Percentiles rank a stretch among this genome's conserved stretches.
Evolutionary conservation across 2,329 filamentous ascomycete species (phyloP).

Genomic region (Cladosporium sp.): DNA sequence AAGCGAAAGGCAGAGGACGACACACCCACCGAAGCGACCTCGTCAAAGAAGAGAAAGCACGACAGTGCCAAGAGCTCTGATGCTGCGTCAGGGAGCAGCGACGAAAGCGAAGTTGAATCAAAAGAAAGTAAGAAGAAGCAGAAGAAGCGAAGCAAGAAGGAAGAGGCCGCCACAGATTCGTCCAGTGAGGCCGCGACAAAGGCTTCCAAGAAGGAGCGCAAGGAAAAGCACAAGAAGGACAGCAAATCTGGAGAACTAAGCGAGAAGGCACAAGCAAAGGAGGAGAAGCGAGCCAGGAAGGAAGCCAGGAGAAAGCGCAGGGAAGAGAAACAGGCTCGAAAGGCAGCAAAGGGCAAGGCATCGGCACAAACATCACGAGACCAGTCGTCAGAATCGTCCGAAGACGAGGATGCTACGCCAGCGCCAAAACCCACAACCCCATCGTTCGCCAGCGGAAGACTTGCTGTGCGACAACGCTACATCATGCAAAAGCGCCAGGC

Average conservation of each 20-base stretch:
- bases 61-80: slow-evolving; percentile 26
- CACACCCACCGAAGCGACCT: neutral
- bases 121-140: slow-evolving; percentile 33
- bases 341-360: slow-evolving; percentile 16
- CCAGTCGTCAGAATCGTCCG: slow-evolving; percentile 24
- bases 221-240: slow-evolving; percentile 27
- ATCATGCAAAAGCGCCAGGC: slow-evolving; percentile 88
- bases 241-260: slow-evolving; percentile 29
- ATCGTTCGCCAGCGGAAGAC: slow-evolving; percentile 49
- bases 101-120: slow-evolving; percentile 20
- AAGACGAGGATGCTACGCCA: slow-evolving; percentile 35
- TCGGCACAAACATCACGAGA: slow-evolving; percentile 16
- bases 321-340: slow-evolving; percentile 47
- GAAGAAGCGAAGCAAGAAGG: slow-evolving; percentile 24
- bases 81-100: slow-evolving; percentile 24
- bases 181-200: slow-evolving; percentile 41
- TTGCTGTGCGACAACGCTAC: slow-evolving; percentile 75
- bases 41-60: slow-evolving; percentile 29
- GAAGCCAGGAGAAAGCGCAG: slow-evolving; percentile 52
- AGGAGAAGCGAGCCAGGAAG: slow-evolving; percentile 50
- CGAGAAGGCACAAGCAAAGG: slow-evolving; percentile 43
- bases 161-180: neutral
- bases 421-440: slow-evolving; percentile 32
- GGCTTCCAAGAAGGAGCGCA: slow-evolving; percentile 39
- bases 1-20: slow-evolving; percentile 26